These are phyloP conservation scores for Yamadazyma phyllophila DNA, from an alignment of 805 yeast genomes.

Conservation along the genomic window DNA sequence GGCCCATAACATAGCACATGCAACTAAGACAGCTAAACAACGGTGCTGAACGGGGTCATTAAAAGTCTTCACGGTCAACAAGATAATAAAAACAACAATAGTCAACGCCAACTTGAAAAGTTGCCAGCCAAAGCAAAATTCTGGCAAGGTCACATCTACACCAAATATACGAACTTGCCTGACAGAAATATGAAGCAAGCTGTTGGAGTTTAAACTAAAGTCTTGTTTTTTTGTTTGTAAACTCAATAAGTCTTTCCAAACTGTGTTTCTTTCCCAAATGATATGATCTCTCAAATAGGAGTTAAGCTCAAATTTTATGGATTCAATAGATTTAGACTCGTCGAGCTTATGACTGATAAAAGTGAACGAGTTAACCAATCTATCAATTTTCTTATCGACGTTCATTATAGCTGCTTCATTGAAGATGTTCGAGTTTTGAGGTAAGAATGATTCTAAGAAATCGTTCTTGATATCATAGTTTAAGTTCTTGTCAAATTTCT, in stretches of 20 bases:
- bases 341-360: constrained; percentile 33
- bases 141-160: constrained; percentile 37
- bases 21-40: constrained; percentile 66
- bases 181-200: constrained; percentile 20
- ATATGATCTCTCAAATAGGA: constrained; percentile 80
- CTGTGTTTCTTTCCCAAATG: constrained; percentile 96
- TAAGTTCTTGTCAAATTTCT: constrained; percentile 86
- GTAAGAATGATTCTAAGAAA: constrained; percentile 49
- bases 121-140: constrained; percentile 45
- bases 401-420: constrained; percentile 27
- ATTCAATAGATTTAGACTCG: constrained; percentile 46
- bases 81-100: constrained; percentile 49
- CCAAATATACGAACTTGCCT: constrained; percentile 19
- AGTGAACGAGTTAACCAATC: constrained; percentile 55
- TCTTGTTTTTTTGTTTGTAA: constrained; percentile 39
- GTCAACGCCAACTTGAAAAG: constrained; percentile 49
- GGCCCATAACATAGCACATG: constrained; percentile 53
- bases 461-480: constrained; percentile 56
- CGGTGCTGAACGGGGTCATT: constrained; percentile 64
- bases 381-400: constrained; percentile 54
- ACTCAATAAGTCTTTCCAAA: constrained; percentile 95
- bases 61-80: constrained; percentile 57
- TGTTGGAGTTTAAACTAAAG: constrained; percentile 20
- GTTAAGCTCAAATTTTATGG: constrained; percentile 45
- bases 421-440: constrained; percentile 56